Conservation (phyloP, 176 grass and related monocot species). For the Thalia dealbata region DNA sequence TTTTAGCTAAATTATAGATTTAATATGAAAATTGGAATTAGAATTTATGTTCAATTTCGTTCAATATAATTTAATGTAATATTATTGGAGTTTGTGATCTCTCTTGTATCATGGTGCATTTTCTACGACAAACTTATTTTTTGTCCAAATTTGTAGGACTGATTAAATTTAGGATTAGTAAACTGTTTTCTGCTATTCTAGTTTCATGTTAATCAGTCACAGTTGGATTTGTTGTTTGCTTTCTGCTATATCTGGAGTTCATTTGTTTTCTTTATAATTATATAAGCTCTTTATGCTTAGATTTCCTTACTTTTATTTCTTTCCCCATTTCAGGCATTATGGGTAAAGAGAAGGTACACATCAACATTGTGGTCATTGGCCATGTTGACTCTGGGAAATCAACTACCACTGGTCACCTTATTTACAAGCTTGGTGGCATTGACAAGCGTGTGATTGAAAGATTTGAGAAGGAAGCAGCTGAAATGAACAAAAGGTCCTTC, state of each 20-base stretch:
- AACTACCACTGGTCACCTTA: not conserved
- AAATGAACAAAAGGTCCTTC: constrained; percentile 5
- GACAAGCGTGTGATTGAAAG: constrained; percentile 10
- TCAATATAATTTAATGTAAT: too few species aligned
- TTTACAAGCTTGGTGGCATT: not conserved
- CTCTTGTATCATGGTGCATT: too few species aligned
- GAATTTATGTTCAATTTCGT: too few species aligned
- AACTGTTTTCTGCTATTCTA: too few species aligned
- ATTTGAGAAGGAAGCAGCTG: constrained; percentile 6
- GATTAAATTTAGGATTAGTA: too few species aligned
- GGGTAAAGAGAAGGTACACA: not conserved
- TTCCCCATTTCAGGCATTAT: not conserved
- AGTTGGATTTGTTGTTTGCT: not conserved
- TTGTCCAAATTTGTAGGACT: too few species aligned
- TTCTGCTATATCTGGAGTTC: not conserved
- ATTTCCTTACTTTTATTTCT: not conserved
- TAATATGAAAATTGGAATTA: too few species aligned
- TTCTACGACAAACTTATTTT: too few species aligned
- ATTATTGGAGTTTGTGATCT: too few species aligned
- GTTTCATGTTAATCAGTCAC: too few species aligned
- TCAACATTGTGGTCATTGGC: constrained; percentile 3
- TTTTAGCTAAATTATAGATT: too few species aligned
- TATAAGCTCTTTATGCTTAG: not conserved
- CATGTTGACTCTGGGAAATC: not conserved
- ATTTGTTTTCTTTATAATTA: not conserved